These are phyloP conservation scores for Solanum hybrid DNA, from an alignment of 305 asterid genomes.

Conservation along the genomic window DNA sequence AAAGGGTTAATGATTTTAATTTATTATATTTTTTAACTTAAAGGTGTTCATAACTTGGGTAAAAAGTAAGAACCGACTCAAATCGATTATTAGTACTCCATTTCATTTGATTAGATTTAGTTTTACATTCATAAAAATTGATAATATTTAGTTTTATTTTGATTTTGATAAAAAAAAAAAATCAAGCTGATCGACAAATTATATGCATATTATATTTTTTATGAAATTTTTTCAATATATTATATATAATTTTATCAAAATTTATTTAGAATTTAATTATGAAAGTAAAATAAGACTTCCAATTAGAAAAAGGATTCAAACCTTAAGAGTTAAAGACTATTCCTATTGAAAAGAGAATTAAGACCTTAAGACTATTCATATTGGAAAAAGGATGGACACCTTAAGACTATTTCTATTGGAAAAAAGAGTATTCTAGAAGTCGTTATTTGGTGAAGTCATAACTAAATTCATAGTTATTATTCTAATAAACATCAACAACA, in stretches of 20 bases:
- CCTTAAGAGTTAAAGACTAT: background rate
- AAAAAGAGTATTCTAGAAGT: background rate
- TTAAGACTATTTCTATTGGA: background rate
- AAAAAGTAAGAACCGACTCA: background rate
- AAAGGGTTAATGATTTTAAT: background rate
- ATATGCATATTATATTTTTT: too few species aligned
- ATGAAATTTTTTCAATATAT: too few species aligned
- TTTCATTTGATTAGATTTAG: background rate
- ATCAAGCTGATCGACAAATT: background rate
- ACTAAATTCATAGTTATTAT: background rate
- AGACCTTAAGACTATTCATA: background rate
- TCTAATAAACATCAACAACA: background rate
- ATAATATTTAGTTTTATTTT: too few species aligned
- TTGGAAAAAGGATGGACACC: background rate
- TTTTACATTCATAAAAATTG: too few species aligned
- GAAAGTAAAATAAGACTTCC: background rate
- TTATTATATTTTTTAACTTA: too few species aligned
- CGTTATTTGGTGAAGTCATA: background rate
- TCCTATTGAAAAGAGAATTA: background rate
- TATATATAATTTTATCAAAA: too few species aligned
- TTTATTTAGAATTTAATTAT: too few species aligned
- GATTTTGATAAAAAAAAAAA: too few species aligned
- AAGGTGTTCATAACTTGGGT: background rate
- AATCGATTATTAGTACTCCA: background rate
- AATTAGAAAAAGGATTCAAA: background rate